Evolutionary conservation across 768 basidiomycete species (phyloP), one percentile per base, ranked within the genome.

Genomic region (Trametes cubensis): DNA sequence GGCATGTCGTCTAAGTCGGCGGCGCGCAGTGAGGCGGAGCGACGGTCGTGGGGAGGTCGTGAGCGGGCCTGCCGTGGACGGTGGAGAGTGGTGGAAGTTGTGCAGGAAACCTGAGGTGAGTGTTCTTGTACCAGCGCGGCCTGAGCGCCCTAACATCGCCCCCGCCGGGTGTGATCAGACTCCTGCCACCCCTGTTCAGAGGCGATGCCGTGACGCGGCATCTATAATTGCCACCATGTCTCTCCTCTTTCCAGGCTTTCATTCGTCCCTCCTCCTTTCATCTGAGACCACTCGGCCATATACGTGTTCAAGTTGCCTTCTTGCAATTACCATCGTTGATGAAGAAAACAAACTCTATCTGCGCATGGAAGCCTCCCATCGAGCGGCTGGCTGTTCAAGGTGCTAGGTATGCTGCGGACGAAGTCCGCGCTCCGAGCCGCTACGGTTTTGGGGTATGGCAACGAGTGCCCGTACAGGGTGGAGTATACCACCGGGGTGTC

Each of bases 1-100:
- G 67, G 67, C 71, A 72, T 72, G 48, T 34, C 44, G 63, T 39
- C 18, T 51, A 14, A 8, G 51, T 53, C 25, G 52, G 40, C 14
- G 58, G 58, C 39, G 23, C 25, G n/a, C 49, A 25, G 39, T 30
- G 40, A 23, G 18, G 61, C 30, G 30, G 30, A 38, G 15, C 18
- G 55, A 11, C 18, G 38, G n/a, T 41, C 41, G n/a, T 39, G 41
- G 21, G 28, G 46, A 14, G 50, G 52, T 42, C 50, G 55, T 39
- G 14, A 41, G 41, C 55, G 52, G 58, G 62, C 62, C 53, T 63
- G 62, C 57, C 52, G 58, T 40, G 58, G 49, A 47, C 45, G 52
- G 53, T 17, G 60, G 42, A 28, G 54, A 38, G 60, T 59, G 39
- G 60, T 59, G 62, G 66, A 58, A 53, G 66, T 28, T 44, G 58